Conservation (phyloP, 73 alveolate genomes). For the Paramecium caudatum region DNA sequence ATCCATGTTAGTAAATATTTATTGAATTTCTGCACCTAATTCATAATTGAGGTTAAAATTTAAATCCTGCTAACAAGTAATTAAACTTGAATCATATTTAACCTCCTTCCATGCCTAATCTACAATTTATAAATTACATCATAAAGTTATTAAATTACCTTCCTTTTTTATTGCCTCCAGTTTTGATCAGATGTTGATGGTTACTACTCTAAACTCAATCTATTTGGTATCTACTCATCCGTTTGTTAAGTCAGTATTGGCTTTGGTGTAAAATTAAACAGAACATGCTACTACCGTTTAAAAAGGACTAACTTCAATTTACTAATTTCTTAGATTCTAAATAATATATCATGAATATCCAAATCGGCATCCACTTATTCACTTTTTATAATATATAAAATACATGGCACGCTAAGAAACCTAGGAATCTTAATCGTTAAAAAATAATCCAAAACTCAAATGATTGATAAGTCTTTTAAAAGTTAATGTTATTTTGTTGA, state of each 20-base stretch:
- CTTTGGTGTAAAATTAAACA: background rate
- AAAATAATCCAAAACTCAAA: background rate
- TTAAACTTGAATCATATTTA: background rate
- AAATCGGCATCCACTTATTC: background rate
- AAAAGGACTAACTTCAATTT: background rate
- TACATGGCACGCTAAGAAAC: background rate
- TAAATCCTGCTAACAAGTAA: background rate
- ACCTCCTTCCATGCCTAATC: background rate
- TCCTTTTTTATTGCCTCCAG: background rate
- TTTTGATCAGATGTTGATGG: background rate
- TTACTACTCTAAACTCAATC: background rate
- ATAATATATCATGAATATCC: background rate
- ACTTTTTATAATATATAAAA: background rate
- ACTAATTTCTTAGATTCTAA: background rate
- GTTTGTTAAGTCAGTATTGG: background rate
- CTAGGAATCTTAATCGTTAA: background rate
- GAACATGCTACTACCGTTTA: background rate
- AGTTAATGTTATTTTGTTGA: background rate
- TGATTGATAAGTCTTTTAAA: background rate
- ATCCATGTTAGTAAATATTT: too few relatives aligned
- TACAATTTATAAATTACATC: background rate
- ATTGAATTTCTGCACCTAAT: too few relatives aligned
- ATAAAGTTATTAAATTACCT: background rate
- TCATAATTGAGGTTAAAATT: background rate
- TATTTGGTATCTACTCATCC: constrained; percentile 1